Evolutionary conservation across 225 moss, liverwort and hornwort genomes (phyloP).

Genomic region (Bryoerythrophyllum caledonicum): DNA sequence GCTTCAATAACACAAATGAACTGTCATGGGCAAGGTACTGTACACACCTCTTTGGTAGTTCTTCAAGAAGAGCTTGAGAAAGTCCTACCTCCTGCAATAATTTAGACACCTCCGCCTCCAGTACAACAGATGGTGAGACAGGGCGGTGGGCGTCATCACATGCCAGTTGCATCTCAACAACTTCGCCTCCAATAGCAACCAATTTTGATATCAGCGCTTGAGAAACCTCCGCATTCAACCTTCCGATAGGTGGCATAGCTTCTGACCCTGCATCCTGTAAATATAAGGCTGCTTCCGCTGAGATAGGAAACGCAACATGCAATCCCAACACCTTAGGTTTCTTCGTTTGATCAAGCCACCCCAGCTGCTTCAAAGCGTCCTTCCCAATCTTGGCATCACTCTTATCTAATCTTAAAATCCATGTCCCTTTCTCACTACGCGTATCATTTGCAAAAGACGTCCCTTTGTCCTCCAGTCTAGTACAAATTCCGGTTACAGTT

Average conservation of each 20-base stretch:
- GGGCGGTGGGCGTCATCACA: conserved; percentile 32
- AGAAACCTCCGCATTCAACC: conserved; percentile 15
- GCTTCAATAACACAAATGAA: conserved; percentile 3
- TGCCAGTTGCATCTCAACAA: conserved; percentile 56
- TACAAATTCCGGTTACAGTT: not conserved
- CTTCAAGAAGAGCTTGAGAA: conserved; percentile 54
- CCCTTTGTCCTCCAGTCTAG: not conserved
- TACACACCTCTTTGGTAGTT: conserved; percentile 72
- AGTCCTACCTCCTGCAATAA: conserved; percentile 50
- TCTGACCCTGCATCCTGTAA: conserved; percentile 20
- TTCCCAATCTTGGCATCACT: conserved; percentile 63
- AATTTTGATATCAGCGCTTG: conserved; percentile 41
- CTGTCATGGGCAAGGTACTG: not conserved
- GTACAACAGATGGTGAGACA: conserved; percentile 47
- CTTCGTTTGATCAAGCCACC: conserved; percentile 67
- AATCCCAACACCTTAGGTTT: conserved; percentile 55
- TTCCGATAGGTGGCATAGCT: conserved; percentile 6
- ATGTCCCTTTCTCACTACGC: conserved; percentile 24
- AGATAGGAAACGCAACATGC: conserved; percentile 75
- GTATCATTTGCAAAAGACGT: not conserved
- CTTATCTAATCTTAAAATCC: conserved; percentile 54
- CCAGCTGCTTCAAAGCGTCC: conserved; percentile 74
- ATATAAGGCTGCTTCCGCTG: conserved; percentile 47
- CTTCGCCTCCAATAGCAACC: conserved; percentile 50
- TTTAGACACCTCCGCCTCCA: conserved; percentile 47